A percentile compares a stretch with the other conserved stretches of the same genome.
Evolutionary conservation across 441 rosid species (phyloP).

Genomic region (Bruguiera hainesii): DNA sequence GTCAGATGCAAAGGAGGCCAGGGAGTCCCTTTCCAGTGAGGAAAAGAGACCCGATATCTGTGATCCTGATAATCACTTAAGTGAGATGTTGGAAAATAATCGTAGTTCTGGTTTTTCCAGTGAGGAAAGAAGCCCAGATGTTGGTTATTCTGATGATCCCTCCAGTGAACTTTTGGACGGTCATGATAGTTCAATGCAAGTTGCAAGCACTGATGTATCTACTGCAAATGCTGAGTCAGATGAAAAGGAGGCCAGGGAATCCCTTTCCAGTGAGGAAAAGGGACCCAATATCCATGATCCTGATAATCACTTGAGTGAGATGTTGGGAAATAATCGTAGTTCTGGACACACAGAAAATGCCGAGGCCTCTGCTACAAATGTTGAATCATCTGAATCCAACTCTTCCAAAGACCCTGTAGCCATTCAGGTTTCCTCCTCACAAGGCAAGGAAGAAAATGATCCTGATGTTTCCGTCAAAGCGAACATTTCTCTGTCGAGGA

Average conservation of each 20-base stretch:
- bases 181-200: constrained; percentile 31
- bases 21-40: constrained; percentile 37
- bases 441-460: constrained; percentile 41
- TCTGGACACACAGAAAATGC: constrained; percentile 37
- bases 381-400: constrained; percentile 64
- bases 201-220: constrained; percentile 37
- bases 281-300: constrained; percentile 40
- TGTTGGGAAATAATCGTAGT: constrained; percentile 43
- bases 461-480: constrained; percentile 25
- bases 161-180: constrained; percentile 43
- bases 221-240: constrained; percentile 50
- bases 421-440: constrained; percentile 42
- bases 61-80: constrained; percentile 48
- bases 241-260: constrained; percentile 18
- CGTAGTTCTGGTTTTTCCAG: constrained; percentile 14
- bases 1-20: constrained; percentile 23
- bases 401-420: constrained; percentile 62
- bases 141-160: constrained; percentile 41
- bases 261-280: constrained; percentile 37
- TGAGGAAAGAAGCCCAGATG: constrained; percentile 42
- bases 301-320: constrained; percentile 48
- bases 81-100: constrained; percentile 44
- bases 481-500: constrained; percentile 30
- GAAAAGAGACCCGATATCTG: constrained; percentile 43
- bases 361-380: constrained; percentile 45